Conservation (phyloP, 805 yeast species). For the Limtongozyma cylindracea region DNA sequence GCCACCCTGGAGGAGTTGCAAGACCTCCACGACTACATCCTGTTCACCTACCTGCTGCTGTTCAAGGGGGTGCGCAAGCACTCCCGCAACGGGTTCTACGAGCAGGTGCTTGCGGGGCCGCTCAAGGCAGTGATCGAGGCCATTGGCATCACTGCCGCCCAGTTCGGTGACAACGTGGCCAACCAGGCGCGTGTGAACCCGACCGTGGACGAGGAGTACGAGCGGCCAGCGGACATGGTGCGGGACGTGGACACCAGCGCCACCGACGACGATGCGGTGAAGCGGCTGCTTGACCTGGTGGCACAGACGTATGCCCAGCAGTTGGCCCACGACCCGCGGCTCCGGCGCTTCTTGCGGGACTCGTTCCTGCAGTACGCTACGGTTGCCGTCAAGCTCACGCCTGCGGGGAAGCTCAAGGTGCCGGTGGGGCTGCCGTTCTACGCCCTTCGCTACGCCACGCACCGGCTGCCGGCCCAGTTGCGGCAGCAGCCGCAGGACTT, state of each 20-base stretch:
- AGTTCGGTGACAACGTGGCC: conserved; percentile 61
- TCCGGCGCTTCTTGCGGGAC: conserved; percentile 43
- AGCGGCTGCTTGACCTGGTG: too few relatives aligned
- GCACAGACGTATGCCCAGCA: conserved; percentile 59
- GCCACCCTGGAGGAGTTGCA: conserved; percentile 56
- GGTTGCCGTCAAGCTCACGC: conserved; percentile 56
- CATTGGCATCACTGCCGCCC: conserved; percentile 55
- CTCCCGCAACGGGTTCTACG: conserved; percentile 34
- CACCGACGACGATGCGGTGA: conserved; percentile 19
- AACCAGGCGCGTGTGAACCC: conserved; percentile 24
- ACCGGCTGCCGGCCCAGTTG: conserved; percentile 57
- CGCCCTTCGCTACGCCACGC: conserved; percentile 76
- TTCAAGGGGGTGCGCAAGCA: conserved; percentile 26
- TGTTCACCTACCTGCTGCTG: conserved; percentile 41
- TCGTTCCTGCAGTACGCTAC: conserved; percentile 39
- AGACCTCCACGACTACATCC: conserved; percentile 65
- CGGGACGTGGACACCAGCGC: conserved; percentile 20
- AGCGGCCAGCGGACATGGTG: conserved; percentile 31
- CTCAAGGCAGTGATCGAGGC: conserved; percentile 41
- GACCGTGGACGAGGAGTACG: conserved; percentile 29
- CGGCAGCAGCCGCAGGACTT: conserved; percentile 55
- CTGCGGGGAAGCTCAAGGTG: conserved; percentile 43
- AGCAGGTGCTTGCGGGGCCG: conserved; percentile 37
- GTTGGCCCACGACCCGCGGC: conserved; percentile 53
- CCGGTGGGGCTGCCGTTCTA: conserved; percentile 62